These are phyloP conservation scores for Zoysia pacifica DNA, from an alignment of 176 grass and related monocot genomes.

Conservation along the genomic window DNA sequence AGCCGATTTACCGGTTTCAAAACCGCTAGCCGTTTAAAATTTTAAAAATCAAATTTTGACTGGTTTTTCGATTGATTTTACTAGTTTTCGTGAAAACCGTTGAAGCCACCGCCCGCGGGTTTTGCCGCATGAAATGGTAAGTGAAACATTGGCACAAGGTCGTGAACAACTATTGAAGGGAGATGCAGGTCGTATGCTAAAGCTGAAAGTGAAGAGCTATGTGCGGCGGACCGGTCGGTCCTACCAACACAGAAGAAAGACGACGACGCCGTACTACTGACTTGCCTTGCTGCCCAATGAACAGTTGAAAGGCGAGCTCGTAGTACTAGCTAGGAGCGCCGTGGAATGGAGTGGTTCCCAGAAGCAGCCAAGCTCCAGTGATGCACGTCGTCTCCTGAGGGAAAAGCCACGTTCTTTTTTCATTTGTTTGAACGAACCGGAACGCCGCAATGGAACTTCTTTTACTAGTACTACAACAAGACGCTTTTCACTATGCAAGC, in stretches of 20 bases:
- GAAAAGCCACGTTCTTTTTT: background rate
- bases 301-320: background rate
- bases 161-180: background rate
- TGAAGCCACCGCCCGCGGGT: no score
- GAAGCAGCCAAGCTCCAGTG: slow-evolving; percentile 19
- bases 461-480: background rate
- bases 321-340: no score
- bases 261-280: background rate
- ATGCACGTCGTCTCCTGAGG: slow-evolving; percentile 18
- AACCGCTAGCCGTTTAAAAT: no score
- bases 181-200: background rate
- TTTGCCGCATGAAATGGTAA: no score
- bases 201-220: slow-evolving; percentile 21
- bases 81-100: no score
- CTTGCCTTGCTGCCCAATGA: background rate
- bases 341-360: background rate
- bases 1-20: no score
- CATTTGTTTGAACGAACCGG: background rate
- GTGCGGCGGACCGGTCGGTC: background rate
- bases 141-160: no score
- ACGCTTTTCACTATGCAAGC: background rate
- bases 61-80: no score
- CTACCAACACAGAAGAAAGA: background rate
- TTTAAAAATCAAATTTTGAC: no score
- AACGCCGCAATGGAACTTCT: slow-evolving; percentile 11